Base-by-base conservation (phyloP, 176 grass and related monocot species). In the Saccharum spontaneum region DNA sequence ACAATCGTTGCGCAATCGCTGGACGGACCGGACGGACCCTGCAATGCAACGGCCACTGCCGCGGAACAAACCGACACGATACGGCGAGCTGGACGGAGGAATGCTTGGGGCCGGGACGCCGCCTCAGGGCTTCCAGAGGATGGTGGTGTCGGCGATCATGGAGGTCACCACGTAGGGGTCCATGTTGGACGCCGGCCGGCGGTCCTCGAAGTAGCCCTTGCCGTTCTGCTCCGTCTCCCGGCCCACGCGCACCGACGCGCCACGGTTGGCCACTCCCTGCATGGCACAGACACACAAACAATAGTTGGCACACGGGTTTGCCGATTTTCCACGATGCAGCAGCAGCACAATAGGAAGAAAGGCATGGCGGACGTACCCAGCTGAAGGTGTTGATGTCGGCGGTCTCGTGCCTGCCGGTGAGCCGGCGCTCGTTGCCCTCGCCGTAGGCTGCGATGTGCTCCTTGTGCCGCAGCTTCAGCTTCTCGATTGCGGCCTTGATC, bases 151-250 rank as follows among this genome's bases (percentile, higher is more conserved):
- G 44, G 97, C 97, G 79, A 99, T 88, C 97, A 89, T 92, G 8
- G 97, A 92, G 40, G 97, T 99, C 28, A 99, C 97, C 7, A 96
- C 66, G 71, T 99, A 99, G 3, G 97, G 97, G 71, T 99, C 97
- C 97, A 99, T 99, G 97, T 96, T 99, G 13, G 97, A 99, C 66
- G 97, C 97, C 20, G 97, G 97, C 91, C 97, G 94, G 78, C 97
- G 92, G 41, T 99, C 97, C 86, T 99, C 97, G 43, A 99, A 99
- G 83, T 99, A 99, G 77, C 97, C 97, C 94, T 99, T 99, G 84
- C 97, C 94, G 37, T 94, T 87, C 84, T 90, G 79, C 86, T 99
- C 97, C 6, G 94, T 99, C 45, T 99, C 97, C 37, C 97, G 84
- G 48, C 94, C 97, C 10, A 99, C 97, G 18, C 97, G 94, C 69